phyloP scores from a whole-genome alignment of 1,284 basidiomycete species.

The Nidula niveotomentosa region DNA sequence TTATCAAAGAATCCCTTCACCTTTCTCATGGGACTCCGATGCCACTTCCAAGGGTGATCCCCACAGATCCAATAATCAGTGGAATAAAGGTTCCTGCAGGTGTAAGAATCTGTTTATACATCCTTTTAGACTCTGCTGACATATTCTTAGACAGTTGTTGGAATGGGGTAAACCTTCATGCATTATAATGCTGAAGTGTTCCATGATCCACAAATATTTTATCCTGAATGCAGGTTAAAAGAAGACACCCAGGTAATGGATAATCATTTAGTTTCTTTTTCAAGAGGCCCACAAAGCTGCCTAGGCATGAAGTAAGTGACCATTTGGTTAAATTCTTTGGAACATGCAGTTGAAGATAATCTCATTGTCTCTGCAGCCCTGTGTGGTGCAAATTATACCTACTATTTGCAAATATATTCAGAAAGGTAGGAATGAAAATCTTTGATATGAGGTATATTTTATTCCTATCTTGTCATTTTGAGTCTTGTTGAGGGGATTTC shows the following conservation, averaged over 20 bases:
- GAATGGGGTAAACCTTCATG: slow-evolving; percentile 26
- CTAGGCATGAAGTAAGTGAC: slow-evolving; percentile 27
- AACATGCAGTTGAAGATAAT: neutral
- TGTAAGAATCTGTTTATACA: slow-evolving; percentile 7
- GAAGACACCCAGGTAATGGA: slow-evolving; percentile 20
- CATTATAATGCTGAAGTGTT: slow-evolving; percentile 26
- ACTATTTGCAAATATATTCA: slow-evolving; percentile 33
- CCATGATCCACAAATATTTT: slow-evolving; percentile 31
- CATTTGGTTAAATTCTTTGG: neutral
- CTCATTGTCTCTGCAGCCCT: slow-evolving; percentile 19
- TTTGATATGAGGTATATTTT: slow-evolving; percentile 19
- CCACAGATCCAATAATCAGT: slow-evolving; percentile 14
- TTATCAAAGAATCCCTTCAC: slow-evolving; percentile 37
- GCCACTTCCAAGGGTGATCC: slow-evolving; percentile 26
- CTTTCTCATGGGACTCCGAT: slow-evolving; percentile 27
- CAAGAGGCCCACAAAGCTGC: slow-evolving; percentile 34
- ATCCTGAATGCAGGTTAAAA: slow-evolving; percentile 35
- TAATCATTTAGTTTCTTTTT: slow-evolving; percentile 31
- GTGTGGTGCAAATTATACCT: slow-evolving; percentile 39
- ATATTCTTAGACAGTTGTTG: slow-evolving; percentile 23
- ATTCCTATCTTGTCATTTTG: neutral
- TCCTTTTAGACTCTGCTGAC: neutral
- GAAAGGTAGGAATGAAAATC: slow-evolving; percentile 31
- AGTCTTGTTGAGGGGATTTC: neutral
- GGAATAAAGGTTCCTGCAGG: slow-evolving; percentile 20